These are phyloP conservation scores for Sugiyamaella qingdaonensis DNA, from an alignment of 805 yeast species.

Conservation along the genomic window DNA sequence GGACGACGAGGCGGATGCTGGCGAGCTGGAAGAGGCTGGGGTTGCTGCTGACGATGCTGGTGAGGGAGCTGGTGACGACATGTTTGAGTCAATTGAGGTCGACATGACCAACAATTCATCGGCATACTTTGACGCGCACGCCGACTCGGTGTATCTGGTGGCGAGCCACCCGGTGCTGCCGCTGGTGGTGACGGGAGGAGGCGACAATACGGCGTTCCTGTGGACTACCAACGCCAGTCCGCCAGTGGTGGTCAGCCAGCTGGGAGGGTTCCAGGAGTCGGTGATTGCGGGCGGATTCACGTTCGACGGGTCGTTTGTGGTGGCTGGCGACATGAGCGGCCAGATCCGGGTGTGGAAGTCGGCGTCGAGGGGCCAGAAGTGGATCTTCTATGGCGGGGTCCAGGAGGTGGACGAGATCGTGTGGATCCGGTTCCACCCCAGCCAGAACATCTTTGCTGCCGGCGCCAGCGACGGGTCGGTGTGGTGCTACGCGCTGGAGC, in stretches of 20 bases:
- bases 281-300: slow-evolving; percentile 83
- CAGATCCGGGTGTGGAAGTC: slow-evolving; percentile 69
- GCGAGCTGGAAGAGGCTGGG: not conserved
- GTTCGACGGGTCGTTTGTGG: slow-evolving; percentile 68
- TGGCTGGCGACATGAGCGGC: slow-evolving; percentile 96
- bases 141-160: slow-evolving; percentile 81
- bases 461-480: slow-evolving; percentile 92
- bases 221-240: slow-evolving; percentile 93
- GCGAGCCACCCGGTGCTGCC: slow-evolving; percentile 82
- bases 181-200: slow-evolving; percentile 86
- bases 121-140: slow-evolving; percentile 83
- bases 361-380: slow-evolving; percentile 72
- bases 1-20: slow-evolving; percentile 5
- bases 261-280: slow-evolving; percentile 82
- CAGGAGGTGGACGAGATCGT: slow-evolving; percentile 89
- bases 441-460: slow-evolving; percentile 73
- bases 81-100: slow-evolving; percentile 51
- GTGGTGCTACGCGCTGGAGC: slow-evolving; percentile 81
- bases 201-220: slow-evolving; percentile 80
- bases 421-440: slow-evolving; percentile 80
- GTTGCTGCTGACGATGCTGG: slow-evolving; percentile 40
- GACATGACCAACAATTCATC: slow-evolving; percentile 88
- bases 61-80: slow-evolving; percentile 34
- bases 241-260: slow-evolving; percentile 70
- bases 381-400: slow-evolving; percentile 66